Evolutionary conservation across 306 rosid species (phyloP).

Genomic region (Lotus japonicus): DNA sequence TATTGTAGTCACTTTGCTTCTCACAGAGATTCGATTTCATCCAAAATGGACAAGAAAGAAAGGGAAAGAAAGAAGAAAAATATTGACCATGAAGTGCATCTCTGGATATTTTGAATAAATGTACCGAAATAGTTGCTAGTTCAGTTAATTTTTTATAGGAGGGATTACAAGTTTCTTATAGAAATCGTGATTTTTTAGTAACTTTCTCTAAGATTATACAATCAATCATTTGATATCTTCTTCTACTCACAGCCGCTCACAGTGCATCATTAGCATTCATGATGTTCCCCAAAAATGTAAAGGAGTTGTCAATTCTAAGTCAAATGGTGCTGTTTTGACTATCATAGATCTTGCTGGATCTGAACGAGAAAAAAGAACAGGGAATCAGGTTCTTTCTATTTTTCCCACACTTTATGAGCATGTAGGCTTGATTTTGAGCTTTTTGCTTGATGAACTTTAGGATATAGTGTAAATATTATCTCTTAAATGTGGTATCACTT

Average conservation of each 20-base stretch:
- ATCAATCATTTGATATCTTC: not conserved
- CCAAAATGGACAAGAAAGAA: not conserved
- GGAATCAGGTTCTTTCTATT: slow-evolving; percentile 64
- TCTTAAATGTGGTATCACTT: not conserved
- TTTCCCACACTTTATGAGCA: not conserved
- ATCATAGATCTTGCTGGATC: slow-evolving; percentile 95
- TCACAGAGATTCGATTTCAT: not conserved
- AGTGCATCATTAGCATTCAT: slow-evolving; percentile 72
- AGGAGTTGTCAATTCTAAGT: slow-evolving; percentile 31
- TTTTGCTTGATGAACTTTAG: not conserved
- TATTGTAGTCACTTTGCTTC: not conserved
- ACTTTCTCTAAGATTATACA: slow-evolving; percentile 4
- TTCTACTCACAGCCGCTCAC: slow-evolving; percentile 62
- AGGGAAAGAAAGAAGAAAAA: not conserved
- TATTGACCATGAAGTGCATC: not conserved
- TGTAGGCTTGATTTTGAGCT: slow-evolving; percentile 4
- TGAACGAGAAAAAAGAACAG: slow-evolving; percentile 86
- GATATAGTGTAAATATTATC: not conserved
- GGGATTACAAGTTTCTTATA: not conserved
- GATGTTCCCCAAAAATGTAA: slow-evolving; percentile 33
- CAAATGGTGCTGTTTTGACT: slow-evolving; percentile 51
- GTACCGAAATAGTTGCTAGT: not conserved
- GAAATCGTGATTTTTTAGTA: not conserved
- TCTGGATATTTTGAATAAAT: slow-evolving; percentile 1
- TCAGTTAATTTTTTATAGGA: too few species aligned